Conservation (phyloP, 495 filamentous ascomycete genomes). For the Immersiella caudata region DNA sequence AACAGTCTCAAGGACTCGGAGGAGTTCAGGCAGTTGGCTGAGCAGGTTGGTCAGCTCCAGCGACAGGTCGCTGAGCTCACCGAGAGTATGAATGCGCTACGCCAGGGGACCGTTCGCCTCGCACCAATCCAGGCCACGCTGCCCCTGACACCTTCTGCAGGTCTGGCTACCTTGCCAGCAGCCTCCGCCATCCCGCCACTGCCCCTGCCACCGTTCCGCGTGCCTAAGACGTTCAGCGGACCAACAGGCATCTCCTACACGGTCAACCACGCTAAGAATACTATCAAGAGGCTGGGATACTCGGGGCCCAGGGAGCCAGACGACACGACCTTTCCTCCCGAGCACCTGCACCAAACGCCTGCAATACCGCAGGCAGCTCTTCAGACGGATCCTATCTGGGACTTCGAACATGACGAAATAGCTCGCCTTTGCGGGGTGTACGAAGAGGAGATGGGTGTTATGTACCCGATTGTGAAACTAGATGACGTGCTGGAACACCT, state of each 20-base stretch:
- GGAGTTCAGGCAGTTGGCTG: conserved; percentile 79
- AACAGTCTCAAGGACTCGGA: conserved; percentile 83
- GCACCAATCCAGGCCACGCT: conserved; percentile 43
- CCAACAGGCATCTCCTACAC: conserved; percentile 86
- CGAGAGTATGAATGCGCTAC: conserved; percentile 67
- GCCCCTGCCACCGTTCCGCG: conserved; percentile 34
- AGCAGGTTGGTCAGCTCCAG: conserved; percentile 74
- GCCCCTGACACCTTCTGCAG: conserved; percentile 38
- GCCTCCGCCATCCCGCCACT: conserved; percentile 38
- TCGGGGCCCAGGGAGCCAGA: conserved; percentile 60
- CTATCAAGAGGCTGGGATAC: conserved; percentile 88
- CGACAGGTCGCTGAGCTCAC: conserved; percentile 81
- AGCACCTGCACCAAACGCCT: conserved; percentile 56
- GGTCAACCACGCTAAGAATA: conserved; percentile 83
- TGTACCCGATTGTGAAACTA: conserved; percentile 82
- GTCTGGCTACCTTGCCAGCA: conserved; percentile 41
- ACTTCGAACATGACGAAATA: conserved; percentile 69
- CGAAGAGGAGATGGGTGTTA: conserved; percentile 82
- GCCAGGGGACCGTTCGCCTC: conserved; percentile 45
- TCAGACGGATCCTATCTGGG: conserved; percentile 72
- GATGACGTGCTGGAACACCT: conserved; percentile 66
- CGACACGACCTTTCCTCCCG: conserved; percentile 52
- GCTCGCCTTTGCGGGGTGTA: conserved; percentile 70
- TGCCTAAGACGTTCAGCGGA: conserved; percentile 73
- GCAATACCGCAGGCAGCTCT: conserved; percentile 38